Conservation (phyloP, 2,329 filamentous ascomycete genomes). For the Trichocomaceae sp. region DNA sequence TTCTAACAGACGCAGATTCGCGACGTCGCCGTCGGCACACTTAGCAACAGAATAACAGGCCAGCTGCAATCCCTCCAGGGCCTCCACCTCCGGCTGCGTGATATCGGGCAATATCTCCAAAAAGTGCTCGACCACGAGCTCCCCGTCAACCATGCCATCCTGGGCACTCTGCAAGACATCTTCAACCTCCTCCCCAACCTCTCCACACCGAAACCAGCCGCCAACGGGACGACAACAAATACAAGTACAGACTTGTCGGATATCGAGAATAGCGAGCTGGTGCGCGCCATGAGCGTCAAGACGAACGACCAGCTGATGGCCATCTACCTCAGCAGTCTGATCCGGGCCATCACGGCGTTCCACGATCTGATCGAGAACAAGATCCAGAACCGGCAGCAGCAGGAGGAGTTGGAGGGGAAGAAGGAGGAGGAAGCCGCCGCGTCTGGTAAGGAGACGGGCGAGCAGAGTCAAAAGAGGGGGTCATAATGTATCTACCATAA, state of each 20-base stretch:
- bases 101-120: conserved; percentile 91
- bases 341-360: conserved; percentile 96
- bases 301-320: conserved; percentile 99
- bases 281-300: conserved; percentile 97
- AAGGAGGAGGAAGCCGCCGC: conserved; percentile 61
- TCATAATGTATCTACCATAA: conserved; percentile 32
- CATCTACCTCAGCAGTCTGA: conserved; percentile 94
- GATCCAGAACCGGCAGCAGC: conserved; percentile 95
- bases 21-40: conserved; percentile 92
- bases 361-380: conserved; percentile 99
- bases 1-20: conserved; percentile 52
- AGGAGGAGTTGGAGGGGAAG: conserved; percentile 84
- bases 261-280: conserved; percentile 71
- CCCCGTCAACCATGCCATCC: conserved; percentile 92
- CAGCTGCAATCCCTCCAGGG: conserved; percentile 96
- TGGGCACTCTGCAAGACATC: conserved; percentile 97
- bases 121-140: conserved; percentile 91
- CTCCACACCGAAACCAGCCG: conserved; percentile 64
- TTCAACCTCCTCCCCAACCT: conserved; percentile 98
- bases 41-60: conserved; percentile 94
- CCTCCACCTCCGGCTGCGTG: conserved; percentile 84
- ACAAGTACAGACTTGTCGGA: conserved; percentile 17
- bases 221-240: conserved; percentile 34
- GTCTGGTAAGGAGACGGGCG: conserved; percentile 32
- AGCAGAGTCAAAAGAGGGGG: conserved; percentile 54